phyloP scores from a whole-genome alignment of 2,329 filamentous ascomycete genomes.

The Trichophyton rubrum region DNA sequence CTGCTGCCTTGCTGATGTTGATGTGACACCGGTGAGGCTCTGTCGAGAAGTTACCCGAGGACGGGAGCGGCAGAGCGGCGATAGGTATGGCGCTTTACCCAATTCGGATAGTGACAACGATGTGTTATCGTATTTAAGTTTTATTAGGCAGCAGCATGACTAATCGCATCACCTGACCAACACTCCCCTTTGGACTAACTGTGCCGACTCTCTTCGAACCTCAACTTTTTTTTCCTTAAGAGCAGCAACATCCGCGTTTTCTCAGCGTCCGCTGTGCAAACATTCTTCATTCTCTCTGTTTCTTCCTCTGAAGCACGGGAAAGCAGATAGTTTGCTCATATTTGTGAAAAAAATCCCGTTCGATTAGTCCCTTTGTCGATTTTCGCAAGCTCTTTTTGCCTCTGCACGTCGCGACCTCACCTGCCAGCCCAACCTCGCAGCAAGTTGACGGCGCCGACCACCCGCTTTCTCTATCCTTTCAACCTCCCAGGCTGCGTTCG shows the following conservation, averaged over 20 bases:
- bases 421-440: neutral
- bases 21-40: too few relatives aligned
- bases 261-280: neutral
- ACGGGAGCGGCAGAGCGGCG: too few relatives aligned
- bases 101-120: neutral
- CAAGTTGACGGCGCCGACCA: neutral
- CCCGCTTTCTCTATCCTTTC: neutral
- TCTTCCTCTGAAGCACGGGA: neutral
- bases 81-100: too few relatives aligned
- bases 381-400: conserved; percentile 1
- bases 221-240: neutral
- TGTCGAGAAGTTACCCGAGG: too few relatives aligned
- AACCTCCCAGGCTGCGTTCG: neutral
- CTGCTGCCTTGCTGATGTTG: too few relatives aligned
- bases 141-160: conserved; percentile 1
- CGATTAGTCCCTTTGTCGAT: neutral
- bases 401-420: neutral
- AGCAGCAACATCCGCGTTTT: neutral
- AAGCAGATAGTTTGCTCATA: neutral
- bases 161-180: neutral
- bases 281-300: neutral
- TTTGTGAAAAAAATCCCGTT: neutral
- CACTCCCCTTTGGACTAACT: neutral
- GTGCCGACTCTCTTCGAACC: neutral
- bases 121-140: neutral